These are phyloP conservation scores for Lepidium campestre DNA, from an alignment of 441 rosid species.

Conservation along the genomic window DNA sequence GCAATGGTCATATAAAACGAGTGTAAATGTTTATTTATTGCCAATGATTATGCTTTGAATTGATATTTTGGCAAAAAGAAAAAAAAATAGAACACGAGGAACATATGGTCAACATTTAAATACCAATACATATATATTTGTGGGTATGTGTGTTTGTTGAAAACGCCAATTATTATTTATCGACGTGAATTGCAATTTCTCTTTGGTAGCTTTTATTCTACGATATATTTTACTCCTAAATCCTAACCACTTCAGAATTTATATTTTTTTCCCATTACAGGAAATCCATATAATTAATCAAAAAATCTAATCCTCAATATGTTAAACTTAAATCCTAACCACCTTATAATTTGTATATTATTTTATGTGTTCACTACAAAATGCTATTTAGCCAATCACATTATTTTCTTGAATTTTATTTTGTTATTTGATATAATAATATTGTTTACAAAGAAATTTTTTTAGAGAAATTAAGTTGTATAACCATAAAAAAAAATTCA, in stretches of 20 bases:
- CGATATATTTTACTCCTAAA: neutral
- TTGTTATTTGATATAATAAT: no score
- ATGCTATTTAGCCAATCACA: neutral
- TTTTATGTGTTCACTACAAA: neutral
- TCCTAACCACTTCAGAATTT: neutral
- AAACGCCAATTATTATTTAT: neutral
- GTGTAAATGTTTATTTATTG: no score
- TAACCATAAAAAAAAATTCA: no score
- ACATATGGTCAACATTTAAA: no score
- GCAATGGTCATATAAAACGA: no score
- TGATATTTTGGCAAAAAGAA: no score
- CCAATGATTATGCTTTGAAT: no score
- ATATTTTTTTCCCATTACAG: neutral
- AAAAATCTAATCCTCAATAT: neutral
- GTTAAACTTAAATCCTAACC: neutral
- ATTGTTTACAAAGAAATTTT: no score
- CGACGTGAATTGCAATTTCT: constrained; percentile 5
- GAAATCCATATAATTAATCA: neutral
- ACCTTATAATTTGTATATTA: neutral
- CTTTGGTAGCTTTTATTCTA: constrained; percentile 5
- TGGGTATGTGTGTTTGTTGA: no score
- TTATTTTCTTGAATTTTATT: neutral
- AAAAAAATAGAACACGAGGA: no score
- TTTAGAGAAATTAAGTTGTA: no score
- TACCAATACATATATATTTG: no score